Conservation (phyloP, 1,139 yeast genomes). For the Sugiyamaella pinicola region DNA sequence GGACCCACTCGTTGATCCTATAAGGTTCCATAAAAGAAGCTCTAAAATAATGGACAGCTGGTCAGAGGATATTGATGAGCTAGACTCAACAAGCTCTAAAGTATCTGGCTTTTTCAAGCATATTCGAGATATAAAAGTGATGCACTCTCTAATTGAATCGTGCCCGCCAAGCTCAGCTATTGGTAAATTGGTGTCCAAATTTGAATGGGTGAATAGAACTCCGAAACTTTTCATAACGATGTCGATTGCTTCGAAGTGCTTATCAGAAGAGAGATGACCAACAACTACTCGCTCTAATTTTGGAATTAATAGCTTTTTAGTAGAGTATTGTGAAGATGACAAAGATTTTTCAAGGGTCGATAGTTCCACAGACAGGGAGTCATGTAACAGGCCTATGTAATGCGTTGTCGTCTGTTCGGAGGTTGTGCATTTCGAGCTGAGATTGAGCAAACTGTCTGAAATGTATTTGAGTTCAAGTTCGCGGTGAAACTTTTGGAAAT, state of each 20-base stretch:
- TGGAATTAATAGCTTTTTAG: not conserved
- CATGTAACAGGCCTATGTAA: not conserved
- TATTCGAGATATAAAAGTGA: conserved; percentile 9
- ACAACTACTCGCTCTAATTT: conserved; percentile 11
- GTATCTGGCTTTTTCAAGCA: not conserved
- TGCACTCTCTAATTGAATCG: conserved; percentile 4
- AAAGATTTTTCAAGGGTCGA: not conserved
- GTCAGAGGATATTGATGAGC: not conserved
- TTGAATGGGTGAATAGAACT: not conserved
- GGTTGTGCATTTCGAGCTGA: conserved; percentile 9
- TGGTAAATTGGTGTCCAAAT: not conserved
- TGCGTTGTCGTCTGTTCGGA: not conserved
- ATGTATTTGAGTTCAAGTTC: conserved; percentile 11
- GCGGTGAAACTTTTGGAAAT: conserved; percentile 1
- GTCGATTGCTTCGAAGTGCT: conserved; percentile 1
- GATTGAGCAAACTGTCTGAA: conserved; percentile 13
- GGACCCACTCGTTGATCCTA: not conserved
- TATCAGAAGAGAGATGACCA: not conserved
- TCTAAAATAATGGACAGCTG: conserved; percentile 6
- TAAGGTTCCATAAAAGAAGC: conserved; percentile 3
- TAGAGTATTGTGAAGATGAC: not conserved
- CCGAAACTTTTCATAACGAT: conserved; percentile 1
- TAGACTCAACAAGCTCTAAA: not conserved
- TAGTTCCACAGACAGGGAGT: conserved; percentile 10
- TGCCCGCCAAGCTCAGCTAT: not conserved